These are phyloP conservation scores for Daphne laureola DNA, from an alignment of 441 rosid genomes.

Conservation along the genomic window DNA sequence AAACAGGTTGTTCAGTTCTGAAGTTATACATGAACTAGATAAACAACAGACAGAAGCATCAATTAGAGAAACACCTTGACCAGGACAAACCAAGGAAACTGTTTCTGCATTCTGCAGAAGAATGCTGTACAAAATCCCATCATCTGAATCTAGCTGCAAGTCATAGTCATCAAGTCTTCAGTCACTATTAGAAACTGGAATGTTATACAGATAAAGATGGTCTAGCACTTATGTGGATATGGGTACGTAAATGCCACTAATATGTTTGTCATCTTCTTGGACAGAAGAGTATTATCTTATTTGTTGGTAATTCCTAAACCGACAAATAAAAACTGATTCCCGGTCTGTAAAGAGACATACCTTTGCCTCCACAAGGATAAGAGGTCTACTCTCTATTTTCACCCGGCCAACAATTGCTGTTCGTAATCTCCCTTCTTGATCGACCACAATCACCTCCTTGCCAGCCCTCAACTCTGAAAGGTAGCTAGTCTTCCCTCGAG, in stretches of 20 bases:
- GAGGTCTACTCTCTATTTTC: slow-evolving; percentile 79
- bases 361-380: slow-evolving; percentile 73
- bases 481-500: slow-evolving; percentile 85
- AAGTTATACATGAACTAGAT: background rate
- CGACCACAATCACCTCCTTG: slow-evolving; percentile 57
- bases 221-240: too few species aligned
- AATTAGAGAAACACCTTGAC: slow-evolving; percentile 32
- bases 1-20: slow-evolving; percentile 1
- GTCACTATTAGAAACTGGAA: too few species aligned
- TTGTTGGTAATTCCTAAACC: too few species aligned
- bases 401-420: slow-evolving; percentile 80
- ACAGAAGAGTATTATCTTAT: too few species aligned
- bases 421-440: slow-evolving; percentile 51
- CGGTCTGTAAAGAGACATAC: slow-evolving; percentile 21
- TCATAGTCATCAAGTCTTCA: background rate
- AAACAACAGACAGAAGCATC: background rate
- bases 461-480: slow-evolving; percentile 82
- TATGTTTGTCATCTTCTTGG: too few species aligned
- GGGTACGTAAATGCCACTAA: too few species aligned
- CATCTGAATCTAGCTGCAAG: slow-evolving; percentile 38
- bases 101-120: slow-evolving; percentile 86
- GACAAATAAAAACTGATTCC: background rate
- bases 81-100: slow-evolving; percentile 58
- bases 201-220: too few species aligned
- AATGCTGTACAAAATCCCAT: slow-evolving; percentile 36